Base-by-base conservation (phyloP, 768 basidiomycete species). In the Amanita pseudoporphyria region DNA sequence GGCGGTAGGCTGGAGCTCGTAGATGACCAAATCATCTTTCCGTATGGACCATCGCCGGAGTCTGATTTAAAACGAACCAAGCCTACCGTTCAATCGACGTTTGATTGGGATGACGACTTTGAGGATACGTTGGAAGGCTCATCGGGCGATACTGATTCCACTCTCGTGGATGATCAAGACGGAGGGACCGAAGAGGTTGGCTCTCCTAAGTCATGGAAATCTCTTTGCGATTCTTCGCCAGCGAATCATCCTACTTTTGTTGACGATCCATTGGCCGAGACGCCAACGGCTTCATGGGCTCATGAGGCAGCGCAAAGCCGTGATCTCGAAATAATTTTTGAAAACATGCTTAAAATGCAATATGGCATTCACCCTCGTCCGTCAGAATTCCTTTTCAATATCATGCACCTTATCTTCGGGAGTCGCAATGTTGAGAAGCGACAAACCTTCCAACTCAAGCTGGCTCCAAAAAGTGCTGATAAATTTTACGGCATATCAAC, bases 1-100 rank as follows among this genome's bases (percentile, higher is more conserved):
- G 76, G 71, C 13, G 87, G 88, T 3, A 73, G 76, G 7, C 65
- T 90, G 2, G 88, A 91, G 61, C 57, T 88, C 42, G 78, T 90
- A 45, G 84, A 87, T 62, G 87, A 90, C 61, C 66, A 82, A 56
- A 65, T 84, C 30, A 61, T 75, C 54, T 87, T 86, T 56, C 81
- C 85, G 1, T 79, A 77, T 51, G 67, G 72, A n/a, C 53, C 55
- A 16, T 16, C 57, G 2, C 56, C 56, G 21, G 41, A 54, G 6
- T 7, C 45, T 22, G 42, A 53, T n/a, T 53, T 56, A 10, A 44
- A 56, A 21, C 53, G 54, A 0, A 42, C 55, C 10, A 32, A 57
- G 6, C 40, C 52, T 49, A 44, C 54, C 14, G 28, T 56, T 24
- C 43, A 42, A 38, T 45, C 48, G 5, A 30, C 19, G 14, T 42